Conservation (phyloP, 495 filamentous ascomycete species). For the Rhizodiscina lignyota region DNA sequence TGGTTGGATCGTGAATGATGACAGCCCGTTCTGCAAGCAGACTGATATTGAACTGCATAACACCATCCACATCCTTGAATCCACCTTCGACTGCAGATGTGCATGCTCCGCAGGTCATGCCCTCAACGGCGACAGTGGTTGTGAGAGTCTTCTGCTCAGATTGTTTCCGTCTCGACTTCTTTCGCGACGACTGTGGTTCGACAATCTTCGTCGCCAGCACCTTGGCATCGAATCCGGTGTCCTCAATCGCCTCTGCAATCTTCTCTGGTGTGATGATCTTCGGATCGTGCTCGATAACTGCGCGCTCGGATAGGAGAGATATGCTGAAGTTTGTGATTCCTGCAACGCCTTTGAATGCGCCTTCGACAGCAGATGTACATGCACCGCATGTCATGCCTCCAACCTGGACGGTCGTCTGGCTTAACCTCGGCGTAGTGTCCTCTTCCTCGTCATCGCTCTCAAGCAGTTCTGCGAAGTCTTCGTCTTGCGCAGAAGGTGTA, state of each 20-base stretch:
- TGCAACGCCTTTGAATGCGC: conserved; percentile 57
- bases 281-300: conserved; percentile 73
- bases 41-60: conserved; percentile 84
- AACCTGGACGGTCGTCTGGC: conserved; percentile 58
- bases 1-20: conserved; percentile 58
- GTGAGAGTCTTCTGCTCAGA: conserved; percentile 28
- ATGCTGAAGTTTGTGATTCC: conserved; percentile 82
- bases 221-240: conserved; percentile 76
- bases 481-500: conserved; percentile 21
- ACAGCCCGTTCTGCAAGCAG: conserved; percentile 84
- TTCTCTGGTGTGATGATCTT: conserved; percentile 45
- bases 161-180: conserved; percentile 6
- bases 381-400: conserved; percentile 96
- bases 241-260: conserved; percentile 71
- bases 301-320: conserved; percentile 80
- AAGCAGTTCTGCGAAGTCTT: conserved; percentile 13
- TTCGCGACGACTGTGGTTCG: conserved; percentile 1
- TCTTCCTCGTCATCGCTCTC: conserved; percentile 12
- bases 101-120: conserved; percentile 96
- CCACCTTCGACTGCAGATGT: conserved; percentile 79
- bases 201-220: conserved; percentile 18
- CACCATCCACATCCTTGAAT: conserved; percentile 58
- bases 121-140: conserved; percentile 73
- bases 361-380: conserved; percentile 81
- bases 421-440: conserved; percentile 6